These are phyloP conservation scores for Trichothecium sympodiale DNA, from an alignment of 2,329 filamentous ascomycete species.

Conservation along the genomic window DNA sequence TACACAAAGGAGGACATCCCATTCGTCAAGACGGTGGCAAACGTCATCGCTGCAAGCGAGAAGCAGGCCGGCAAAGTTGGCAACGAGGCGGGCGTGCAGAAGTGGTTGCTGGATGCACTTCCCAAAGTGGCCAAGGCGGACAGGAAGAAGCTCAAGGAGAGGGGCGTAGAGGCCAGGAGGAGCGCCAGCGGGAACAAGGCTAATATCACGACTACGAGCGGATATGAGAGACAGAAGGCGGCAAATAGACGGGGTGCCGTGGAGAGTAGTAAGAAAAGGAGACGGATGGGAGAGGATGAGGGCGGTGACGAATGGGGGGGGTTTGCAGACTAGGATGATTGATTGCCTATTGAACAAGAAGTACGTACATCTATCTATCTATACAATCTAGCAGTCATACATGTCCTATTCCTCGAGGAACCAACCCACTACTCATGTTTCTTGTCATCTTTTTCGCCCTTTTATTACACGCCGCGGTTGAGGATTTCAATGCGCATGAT, in stretches of 20 bases:
- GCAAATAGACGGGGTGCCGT: conserved; percentile 55
- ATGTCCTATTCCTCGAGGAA: too few species aligned
- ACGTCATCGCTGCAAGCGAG: conserved; percentile 79
- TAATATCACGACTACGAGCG: conserved; percentile 75
- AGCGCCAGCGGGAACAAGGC: conserved; percentile 29
- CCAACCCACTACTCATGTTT: too few species aligned
- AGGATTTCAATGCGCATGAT: too few species aligned
- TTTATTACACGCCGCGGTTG: too few species aligned
- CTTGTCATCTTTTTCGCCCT: too few species aligned
- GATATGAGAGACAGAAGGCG: conserved; percentile 59
- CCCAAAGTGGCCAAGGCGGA: conserved; percentile 76
- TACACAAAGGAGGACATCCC: conserved; percentile 94
- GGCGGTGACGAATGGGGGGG: conserved; percentile 34
- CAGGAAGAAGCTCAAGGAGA: conserved; percentile 69
- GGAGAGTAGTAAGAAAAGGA: conserved; percentile 45
- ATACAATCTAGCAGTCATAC: neutral
- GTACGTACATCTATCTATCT: too few species aligned
- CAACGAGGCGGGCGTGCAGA: conserved; percentile 52
- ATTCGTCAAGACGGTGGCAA: conserved; percentile 80
- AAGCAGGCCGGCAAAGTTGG: conserved; percentile 49
- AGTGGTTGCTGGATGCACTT: conserved; percentile 81
- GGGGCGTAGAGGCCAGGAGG: conserved; percentile 65
- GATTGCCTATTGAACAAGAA: too few species aligned
- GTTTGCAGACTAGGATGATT: conserved; percentile 28
- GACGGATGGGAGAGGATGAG: conserved; percentile 7